These are phyloP conservation scores for Ustilago shanxiensis DNA, from an alignment of 1,284 basidiomycete species.

Conservation along the genomic window DNA sequence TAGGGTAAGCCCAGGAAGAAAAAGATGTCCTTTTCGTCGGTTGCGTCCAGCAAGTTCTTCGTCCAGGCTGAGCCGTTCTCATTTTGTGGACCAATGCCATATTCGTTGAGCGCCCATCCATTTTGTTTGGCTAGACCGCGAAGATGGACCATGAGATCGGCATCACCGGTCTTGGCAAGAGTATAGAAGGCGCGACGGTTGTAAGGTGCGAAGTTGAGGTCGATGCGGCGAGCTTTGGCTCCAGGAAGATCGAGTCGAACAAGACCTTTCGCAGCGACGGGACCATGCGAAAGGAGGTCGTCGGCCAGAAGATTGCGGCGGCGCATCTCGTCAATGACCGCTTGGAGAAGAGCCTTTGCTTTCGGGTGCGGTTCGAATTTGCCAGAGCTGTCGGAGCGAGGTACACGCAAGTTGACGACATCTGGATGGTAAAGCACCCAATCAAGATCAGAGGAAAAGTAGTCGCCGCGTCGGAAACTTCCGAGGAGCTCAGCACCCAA, in stretches of 20 bases:
- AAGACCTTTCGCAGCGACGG: slow-evolving; percentile 30
- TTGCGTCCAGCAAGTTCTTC: slow-evolving; percentile 26
- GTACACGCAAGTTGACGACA: slow-evolving; percentile 20
- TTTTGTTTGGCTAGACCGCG: slow-evolving; percentile 22
- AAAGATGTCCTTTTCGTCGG: slow-evolving; percentile 40
- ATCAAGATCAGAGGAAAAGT: slow-evolving; percentile 45
- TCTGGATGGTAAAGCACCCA: slow-evolving; percentile 39
- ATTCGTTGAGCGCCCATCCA: slow-evolving; percentile 43
- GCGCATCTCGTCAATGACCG: slow-evolving; percentile 16
- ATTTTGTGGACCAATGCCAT: slow-evolving; percentile 36
- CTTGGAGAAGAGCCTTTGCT: slow-evolving; percentile 16
- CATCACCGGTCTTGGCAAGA: slow-evolving; percentile 41
- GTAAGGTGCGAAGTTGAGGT: slow-evolving; percentile 46
- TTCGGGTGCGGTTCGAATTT: slow-evolving; percentile 17
- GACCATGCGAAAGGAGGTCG: slow-evolving; percentile 30
- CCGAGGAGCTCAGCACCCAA: slow-evolving; percentile 32
- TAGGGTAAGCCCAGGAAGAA: slow-evolving; percentile 28
- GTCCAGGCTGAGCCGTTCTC: slow-evolving; percentile 43
- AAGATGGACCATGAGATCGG: slow-evolving; percentile 40
- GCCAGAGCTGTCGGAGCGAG: slow-evolving; percentile 8
- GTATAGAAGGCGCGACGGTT: slow-evolving; percentile 39
- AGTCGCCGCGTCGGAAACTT: slow-evolving; percentile 43
- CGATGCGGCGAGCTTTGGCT: slow-evolving; percentile 27
- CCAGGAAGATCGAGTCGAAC: slow-evolving; percentile 18
- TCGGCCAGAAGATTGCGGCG: slow-evolving; percentile 22